Percentiles rank a stretch among this genome's conserved stretches.
Evolutionary conservation across 1,139 yeast genomes (phyloP).

Genomic region (Dujonia santamariae): DNA sequence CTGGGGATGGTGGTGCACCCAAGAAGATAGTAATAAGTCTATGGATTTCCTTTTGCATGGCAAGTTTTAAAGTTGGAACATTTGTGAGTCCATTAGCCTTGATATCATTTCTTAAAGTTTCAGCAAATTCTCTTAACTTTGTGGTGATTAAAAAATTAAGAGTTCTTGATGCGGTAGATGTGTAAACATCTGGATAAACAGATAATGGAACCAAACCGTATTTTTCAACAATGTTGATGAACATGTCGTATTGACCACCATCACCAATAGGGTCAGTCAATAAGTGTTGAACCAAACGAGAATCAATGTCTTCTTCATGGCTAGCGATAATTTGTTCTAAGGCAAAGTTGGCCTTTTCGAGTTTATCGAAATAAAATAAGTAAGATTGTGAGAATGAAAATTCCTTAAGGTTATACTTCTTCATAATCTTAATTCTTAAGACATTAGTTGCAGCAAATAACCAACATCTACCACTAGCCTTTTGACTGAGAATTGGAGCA

Average conservation of each 20-base stretch:
- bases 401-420: conserved; percentile 15
- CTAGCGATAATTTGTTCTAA: conserved; percentile 14
- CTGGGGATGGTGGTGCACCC: conserved; percentile 16
- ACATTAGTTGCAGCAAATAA: conserved; percentile 18
- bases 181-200: conserved; percentile 15
- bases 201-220: conserved; percentile 17
- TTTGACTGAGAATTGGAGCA: conserved; percentile 17
- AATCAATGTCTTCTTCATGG: conserved; percentile 14
- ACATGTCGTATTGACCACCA: conserved; percentile 20
- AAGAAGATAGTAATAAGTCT: conserved; percentile 15
- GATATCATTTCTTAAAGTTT: conserved; percentile 11
- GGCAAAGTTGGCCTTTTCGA: conserved; percentile 24
- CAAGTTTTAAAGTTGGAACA: conserved; percentile 6
- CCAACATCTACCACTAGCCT: conserved; percentile 18
- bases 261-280: conserved; percentile 16
- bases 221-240: conserved; percentile 17
- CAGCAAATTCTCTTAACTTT: conserved; percentile 18
- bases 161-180: conserved; percentile 14
- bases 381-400: conserved; percentile 22
- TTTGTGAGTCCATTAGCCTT: conserved; percentile 2
- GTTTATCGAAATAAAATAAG: conserved; percentile 32
- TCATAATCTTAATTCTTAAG: conserved; percentile 14
- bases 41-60: conserved; percentile 16
- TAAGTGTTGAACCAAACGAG: conserved; percentile 14
- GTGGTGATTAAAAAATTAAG: conserved; percentile 15